Percentiles rank a stretch among this genome's conserved stretches.
Evolutionary conservation across 768 basidiomycete species (phyloP).

Genomic region (Suillus subluteus): DNA sequence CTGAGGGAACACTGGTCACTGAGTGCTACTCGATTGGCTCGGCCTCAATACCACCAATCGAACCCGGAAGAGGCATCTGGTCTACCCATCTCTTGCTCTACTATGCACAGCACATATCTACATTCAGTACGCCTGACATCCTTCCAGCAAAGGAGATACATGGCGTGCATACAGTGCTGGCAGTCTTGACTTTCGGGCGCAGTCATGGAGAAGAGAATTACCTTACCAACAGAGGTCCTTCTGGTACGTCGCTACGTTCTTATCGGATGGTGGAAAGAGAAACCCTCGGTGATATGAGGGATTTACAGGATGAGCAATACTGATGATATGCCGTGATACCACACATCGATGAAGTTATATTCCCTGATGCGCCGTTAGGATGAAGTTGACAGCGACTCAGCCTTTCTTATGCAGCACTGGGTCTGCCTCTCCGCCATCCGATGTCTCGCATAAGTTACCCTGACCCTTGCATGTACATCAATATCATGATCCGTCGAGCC

Average conservation of each 20-base stretch:
- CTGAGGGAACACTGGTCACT: not conserved
- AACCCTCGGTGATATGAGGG: not conserved
- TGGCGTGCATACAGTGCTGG: not conserved
- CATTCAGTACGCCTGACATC: not conserved
- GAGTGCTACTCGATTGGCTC: not conserved
- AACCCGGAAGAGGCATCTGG: not conserved
- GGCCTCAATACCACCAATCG: not conserved
- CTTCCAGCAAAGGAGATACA: not conserved
- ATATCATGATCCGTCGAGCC: no score
- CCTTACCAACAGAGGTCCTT: not conserved
- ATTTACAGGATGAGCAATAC: not conserved
- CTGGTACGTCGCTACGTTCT: not conserved
- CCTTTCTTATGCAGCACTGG: no score
- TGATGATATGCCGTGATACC: not conserved
- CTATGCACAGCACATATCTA: not conserved
- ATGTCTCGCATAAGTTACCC: no score
- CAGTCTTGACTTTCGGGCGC: not conserved
- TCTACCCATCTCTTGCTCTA: not conserved
- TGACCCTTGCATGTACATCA: no score
- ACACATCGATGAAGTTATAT: no score
- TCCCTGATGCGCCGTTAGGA: no score
- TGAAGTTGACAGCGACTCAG: no score
- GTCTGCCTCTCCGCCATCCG: no score
- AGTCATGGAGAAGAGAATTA: not conserved
- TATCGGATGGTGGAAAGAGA: not conserved